Percentiles rank a stretch among this genome's conserved stretches.
Evolutionary conservation across 2,329 filamentous ascomycete genomes (phyloP).

Genomic region (Periconia sp.): DNA sequence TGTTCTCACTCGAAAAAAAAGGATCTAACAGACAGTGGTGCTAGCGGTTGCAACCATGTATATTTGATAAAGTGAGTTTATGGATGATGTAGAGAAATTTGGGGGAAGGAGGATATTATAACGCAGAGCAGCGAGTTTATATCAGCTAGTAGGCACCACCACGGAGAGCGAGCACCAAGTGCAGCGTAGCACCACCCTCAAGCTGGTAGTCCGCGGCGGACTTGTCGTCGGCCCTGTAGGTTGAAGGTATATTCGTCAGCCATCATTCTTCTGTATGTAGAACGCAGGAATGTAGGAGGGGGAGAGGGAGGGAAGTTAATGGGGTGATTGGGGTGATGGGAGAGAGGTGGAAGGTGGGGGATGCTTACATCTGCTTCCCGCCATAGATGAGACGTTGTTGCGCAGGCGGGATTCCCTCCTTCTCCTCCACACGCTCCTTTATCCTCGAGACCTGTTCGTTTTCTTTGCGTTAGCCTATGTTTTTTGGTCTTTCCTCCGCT

Average conservation of each 20-base stretch:
- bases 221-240: constrained; percentile 86
- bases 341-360: no score
- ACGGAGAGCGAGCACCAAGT: constrained; percentile 91
- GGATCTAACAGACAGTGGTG: no score
- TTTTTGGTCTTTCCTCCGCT: not conserved
- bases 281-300: not conserved
- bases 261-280: constrained; percentile 5
- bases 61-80: not conserved
- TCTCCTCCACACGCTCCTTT: constrained; percentile 99
- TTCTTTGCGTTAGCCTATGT: constrained; percentile 11
- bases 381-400: constrained; percentile 96
- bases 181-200: constrained; percentile 87
- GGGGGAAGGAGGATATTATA: not conserved
- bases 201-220: constrained; percentile 88
- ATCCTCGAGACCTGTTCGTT: constrained; percentile 77
- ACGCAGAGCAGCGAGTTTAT: not conserved
- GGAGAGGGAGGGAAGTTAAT: not conserved
- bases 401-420: constrained; percentile 95
- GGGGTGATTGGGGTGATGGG: no score
- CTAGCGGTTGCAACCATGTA: no score
- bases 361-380: constrained; percentile 89
- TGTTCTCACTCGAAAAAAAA: no score
- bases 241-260: not conserved
- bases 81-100: not conserved
- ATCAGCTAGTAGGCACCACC: constrained; percentile 57